Base-by-base conservation (phyloP, 2,329 filamentous ascomycete genomes). In the Cladosporium sp. region DNA sequence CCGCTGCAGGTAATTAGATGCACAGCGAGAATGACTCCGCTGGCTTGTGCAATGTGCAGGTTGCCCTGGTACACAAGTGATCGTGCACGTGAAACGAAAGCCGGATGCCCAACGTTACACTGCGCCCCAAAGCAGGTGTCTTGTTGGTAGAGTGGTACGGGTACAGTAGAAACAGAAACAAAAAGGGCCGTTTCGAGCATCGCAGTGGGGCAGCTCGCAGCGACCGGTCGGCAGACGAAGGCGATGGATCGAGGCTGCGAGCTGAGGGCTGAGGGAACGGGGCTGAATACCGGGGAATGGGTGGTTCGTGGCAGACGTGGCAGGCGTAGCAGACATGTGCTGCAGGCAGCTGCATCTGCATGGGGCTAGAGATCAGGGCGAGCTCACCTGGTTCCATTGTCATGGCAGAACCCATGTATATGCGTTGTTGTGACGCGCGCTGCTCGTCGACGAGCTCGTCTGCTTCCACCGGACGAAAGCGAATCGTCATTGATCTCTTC, bases 371-470 rank as follows among this genome's bases (percentile, higher is more conserved):
- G 51, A 67, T 50, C 54, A 56, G 59, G 28, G 39, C 17, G 30
- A 37, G 63, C 68, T 68, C 66, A 71, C 69, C 68, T 70, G 65
- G 66, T 57, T 71, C 68, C 68, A 70, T 70, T 49, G 61, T 65
- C 47, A 67, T 59, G 36, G 55, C 55, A 45, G 64, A 61, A 57
- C 61, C 57, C 63, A 67, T 67, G 60, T 62, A 65, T 64, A 52
- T 57, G 17, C 36, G 60, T 38, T 42, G 47, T 55, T 42, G 47
- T 55, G 30, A 22, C 37, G 52, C 43, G 19, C 51, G 37, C 22
- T 54, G 40, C 34, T 59, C 42, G 38, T 50, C 51, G 30, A 50
- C 25, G 15, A 36, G 30, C 34, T 45, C 42, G 30, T 49, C n/a
- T 45, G 40, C 37, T 42, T 54, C 43, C 19, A 36, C 34, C 42